A percentile compares a stretch with the other conserved stretches of the same genome.
Conservation (phyloP, 768 basidiomycete species). For the Termitomyces eurrhizus region DNA sequence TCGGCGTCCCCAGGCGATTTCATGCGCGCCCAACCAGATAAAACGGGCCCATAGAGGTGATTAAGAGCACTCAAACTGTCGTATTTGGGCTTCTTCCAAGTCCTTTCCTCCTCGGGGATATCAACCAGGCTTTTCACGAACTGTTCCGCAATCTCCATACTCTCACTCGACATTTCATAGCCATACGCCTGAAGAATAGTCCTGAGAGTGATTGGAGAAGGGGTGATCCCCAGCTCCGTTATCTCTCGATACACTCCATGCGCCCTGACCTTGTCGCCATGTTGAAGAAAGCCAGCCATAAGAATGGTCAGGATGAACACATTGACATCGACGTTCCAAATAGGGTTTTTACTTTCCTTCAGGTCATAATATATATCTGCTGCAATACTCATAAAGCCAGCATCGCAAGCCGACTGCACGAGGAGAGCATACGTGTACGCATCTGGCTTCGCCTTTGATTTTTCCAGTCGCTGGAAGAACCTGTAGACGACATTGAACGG, state of each 20-base stretch:
- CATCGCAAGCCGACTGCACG: conserved; percentile 79
- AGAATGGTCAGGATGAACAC: conserved; percentile 69
- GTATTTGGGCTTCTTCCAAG: conserved; percentile 36
- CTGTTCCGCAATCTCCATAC: conserved; percentile 57
- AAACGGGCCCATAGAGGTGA: conserved; percentile 57
- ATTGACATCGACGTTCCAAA: conserved; percentile 40
- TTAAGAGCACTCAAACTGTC: conserved; percentile 44
- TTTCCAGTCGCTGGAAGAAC: conserved; percentile 55
- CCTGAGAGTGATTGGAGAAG: conserved; percentile 63
- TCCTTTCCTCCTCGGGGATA: conserved; percentile 26
- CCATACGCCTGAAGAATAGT: conserved; percentile 64
- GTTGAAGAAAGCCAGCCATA: conserved; percentile 67
- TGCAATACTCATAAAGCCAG: conserved; percentile 60
- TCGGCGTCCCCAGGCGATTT: conserved; percentile 50
- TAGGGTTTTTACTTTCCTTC: conserved; percentile 39
- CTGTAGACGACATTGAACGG: conserved; percentile 62
- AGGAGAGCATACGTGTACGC: conserved; percentile 65
- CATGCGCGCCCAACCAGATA: conserved; percentile 45
- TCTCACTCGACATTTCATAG: conserved; percentile 42
- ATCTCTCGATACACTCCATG: conserved; percentile 72
- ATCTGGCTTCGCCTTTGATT: conserved; percentile 52
- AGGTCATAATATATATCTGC: conserved; percentile 65
- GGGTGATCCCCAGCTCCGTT: conserved; percentile 56
- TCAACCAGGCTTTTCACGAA: conserved; percentile 55
- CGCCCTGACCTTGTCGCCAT: conserved; percentile 49